phyloP scores from a whole-genome alignment of 2,329 filamentous ascomycete genomes.

The Magnaporthiopsis rhizophila region DNA sequence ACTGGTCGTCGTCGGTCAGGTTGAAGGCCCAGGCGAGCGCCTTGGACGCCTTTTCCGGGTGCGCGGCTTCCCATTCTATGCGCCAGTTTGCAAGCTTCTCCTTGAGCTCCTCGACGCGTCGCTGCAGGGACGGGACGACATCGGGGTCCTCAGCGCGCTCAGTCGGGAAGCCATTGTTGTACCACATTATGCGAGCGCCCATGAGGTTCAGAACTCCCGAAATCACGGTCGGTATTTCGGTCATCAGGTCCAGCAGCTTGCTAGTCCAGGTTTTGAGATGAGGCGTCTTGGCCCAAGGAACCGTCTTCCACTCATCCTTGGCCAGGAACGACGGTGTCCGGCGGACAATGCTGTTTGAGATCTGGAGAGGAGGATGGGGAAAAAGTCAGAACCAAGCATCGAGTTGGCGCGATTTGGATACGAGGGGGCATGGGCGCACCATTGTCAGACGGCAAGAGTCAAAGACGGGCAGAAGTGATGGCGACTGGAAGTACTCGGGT shows the following conservation, averaged over 20 bases:
- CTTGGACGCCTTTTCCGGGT: constrained; percentile 8
- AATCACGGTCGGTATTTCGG: constrained; percentile 16
- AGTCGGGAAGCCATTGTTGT: constrained; percentile 6
- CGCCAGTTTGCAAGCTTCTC: constrained; percentile 11
- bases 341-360: constrained; percentile 18
- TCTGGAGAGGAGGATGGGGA: constrained; percentile 7
- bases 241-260: constrained; percentile 17
- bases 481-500: constrained; percentile 17
- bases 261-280: constrained; percentile 14
- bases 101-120: constrained; percentile 5
- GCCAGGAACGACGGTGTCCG: constrained; percentile 17
- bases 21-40: constrained; percentile 13
- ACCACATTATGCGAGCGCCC: constrained; percentile 12
- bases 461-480: constrained; percentile 17
- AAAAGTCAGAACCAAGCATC: background rate
- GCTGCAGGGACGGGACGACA: constrained; percentile 10
- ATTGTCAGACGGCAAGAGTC: constrained; percentile 18
- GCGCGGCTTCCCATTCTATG: constrained; percentile 9
- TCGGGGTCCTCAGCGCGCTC: constrained; percentile 10
- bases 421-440: constrained; percentile 6
- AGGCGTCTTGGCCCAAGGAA: constrained; percentile 15
- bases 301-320: constrained; percentile 15
- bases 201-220: constrained; percentile 12
- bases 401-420: background rate
- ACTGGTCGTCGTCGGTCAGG: constrained; percentile 11